Evolutionary conservation across 768 basidiomycete genomes (phyloP).

Genomic region (Leccinum subgranulosum): DNA sequence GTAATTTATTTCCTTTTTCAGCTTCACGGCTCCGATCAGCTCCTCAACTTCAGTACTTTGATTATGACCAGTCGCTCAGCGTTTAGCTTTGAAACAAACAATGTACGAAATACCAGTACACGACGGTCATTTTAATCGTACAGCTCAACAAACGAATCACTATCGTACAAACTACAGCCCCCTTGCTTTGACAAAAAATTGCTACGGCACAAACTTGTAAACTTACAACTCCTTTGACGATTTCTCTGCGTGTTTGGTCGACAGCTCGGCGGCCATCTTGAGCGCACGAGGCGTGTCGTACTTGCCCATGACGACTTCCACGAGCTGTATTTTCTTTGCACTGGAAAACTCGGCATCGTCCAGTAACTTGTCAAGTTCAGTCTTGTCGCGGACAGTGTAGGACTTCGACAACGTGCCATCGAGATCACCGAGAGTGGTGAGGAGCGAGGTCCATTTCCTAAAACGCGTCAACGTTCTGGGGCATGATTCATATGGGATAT

Average conservation of each 20-base stretch:
- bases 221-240: slow-evolving; percentile 17
- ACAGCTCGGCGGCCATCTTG: slow-evolving; percentile 45
- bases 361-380: slow-evolving; percentile 66
- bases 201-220: background rate
- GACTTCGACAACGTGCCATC: slow-evolving; percentile 49
- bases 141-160: background rate
- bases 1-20: background rate
- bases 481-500: background rate
- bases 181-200: background rate
- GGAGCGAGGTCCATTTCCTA: slow-evolving; percentile 63
- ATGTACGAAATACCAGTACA: no score
- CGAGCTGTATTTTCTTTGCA: slow-evolving; percentile 69
- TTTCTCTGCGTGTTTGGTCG: slow-evolving; percentile 13
- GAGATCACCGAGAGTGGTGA: slow-evolving; percentile 56
- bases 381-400: slow-evolving; percentile 64
- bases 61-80: no score
- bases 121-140: no score
- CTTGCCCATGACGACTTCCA: slow-evolving; percentile 75
- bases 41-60: no score
- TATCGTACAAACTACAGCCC: background rate
- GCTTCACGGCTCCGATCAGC: background rate
- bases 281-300: slow-evolving; percentile 70
- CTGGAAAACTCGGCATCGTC: slow-evolving; percentile 56
- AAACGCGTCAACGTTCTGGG: background rate
- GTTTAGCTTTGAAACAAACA: no score